A percentile compares a stretch with the other conserved stretches of the same genome.
Evolutionary conservation across 768 basidiomycete species (phyloP).

Genomic region (Nidularia pulvinata): DNA sequence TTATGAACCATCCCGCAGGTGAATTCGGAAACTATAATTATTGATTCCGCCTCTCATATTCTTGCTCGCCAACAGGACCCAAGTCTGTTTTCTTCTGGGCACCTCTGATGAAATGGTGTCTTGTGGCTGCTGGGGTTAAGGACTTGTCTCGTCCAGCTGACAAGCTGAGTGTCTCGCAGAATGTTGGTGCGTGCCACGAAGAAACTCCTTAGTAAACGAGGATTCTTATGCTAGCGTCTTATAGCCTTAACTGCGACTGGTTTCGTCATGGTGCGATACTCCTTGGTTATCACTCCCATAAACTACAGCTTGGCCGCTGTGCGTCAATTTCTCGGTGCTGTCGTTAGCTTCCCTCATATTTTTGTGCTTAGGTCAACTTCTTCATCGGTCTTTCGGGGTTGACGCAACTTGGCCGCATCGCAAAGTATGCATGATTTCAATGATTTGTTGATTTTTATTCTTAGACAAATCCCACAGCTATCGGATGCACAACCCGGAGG

Average conservation of each 20-base stretch:
- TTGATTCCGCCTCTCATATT: neutral
- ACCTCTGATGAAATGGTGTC: constrained; percentile 91
- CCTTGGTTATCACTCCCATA: constrained; percentile 90
- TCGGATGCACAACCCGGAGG: constrained; percentile 32
- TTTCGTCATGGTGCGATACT: constrained; percentile 98
- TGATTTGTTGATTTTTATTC: too few species aligned
- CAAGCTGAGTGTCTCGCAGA: constrained; percentile 92
- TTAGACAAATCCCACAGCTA: too few species aligned
- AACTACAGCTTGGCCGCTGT: constrained; percentile 96
- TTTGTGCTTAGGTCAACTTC: constrained; percentile 63
- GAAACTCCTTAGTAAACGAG: neutral
- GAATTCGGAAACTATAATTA: constrained; percentile 42
- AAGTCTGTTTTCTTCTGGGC: constrained; percentile 99
- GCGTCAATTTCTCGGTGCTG: constrained; percentile 23
- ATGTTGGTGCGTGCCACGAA: constrained; percentile 63
- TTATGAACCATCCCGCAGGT: constrained; percentile 97
- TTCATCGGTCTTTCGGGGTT: constrained; percentile 76
- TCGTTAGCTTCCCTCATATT: too few species aligned
- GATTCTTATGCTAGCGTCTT: neutral
- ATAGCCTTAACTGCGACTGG: constrained; percentile 92
- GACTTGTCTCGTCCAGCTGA: constrained; percentile 91
- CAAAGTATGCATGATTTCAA: constrained; percentile 59
- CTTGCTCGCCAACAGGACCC: too few species aligned
- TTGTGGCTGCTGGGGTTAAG: constrained; percentile 80
- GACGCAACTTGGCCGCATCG: constrained; percentile 68